phyloP scores from a whole-genome alignment of 805 yeast genomes.

The Diddensiella transvaalensis region DNA sequence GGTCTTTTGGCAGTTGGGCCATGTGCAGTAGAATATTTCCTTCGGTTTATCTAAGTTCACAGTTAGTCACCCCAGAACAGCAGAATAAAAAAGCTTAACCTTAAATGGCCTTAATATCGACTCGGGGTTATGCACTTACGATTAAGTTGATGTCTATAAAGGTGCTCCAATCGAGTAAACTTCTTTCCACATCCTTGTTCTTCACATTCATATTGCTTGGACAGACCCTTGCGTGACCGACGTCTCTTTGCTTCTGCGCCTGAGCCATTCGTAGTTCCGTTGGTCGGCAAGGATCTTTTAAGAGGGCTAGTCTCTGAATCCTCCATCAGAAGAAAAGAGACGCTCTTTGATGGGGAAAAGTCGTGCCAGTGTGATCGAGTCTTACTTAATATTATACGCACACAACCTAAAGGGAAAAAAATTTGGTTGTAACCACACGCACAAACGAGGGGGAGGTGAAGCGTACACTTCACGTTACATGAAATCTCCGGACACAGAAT shows the following conservation, averaged over 20 bases:
- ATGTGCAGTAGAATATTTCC: slow-evolving; percentile 32
- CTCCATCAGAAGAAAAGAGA: too few species aligned
- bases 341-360: too few species aligned
- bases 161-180: slow-evolving; percentile 30
- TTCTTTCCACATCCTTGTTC: slow-evolving; percentile 27
- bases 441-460: background rate
- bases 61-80: too few species aligned
- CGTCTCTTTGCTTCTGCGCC: slow-evolving; percentile 17
- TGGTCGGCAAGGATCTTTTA: background rate
- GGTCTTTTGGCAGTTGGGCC: slow-evolving; percentile 32
- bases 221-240: slow-evolving; percentile 29
- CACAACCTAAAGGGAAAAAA: too few species aligned
- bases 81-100: background rate
- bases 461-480: background rate
- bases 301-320: background rate
- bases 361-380: too few species aligned
- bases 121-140: slow-evolving; percentile 22
- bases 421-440: background rate
- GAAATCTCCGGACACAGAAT: background rate
- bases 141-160: slow-evolving; percentile 30
- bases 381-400: too few species aligned
- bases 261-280: too few species aligned
- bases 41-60: slow-evolving; percentile 27
- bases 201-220: slow-evolving; percentile 28
- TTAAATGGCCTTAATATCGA: too few species aligned